Base-by-base conservation (phyloP, 495 filamentous ascomycete species). In the Talaromyces borbonicus region DNA sequence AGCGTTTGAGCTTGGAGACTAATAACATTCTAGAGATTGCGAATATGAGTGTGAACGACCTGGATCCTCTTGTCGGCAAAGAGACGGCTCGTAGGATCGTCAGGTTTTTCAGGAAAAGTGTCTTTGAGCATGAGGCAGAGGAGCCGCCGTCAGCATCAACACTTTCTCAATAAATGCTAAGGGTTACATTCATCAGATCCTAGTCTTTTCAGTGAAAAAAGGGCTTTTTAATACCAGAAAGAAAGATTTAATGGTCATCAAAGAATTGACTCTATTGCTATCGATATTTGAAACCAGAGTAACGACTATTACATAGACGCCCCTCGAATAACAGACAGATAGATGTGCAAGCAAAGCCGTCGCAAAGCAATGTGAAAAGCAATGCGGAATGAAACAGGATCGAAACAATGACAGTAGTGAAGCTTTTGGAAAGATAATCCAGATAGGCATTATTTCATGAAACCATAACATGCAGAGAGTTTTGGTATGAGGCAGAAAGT, bases 91-190 rank as follows among this genome's bases (percentile, higher is more conserved):
- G 79, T 54, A 77, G 84, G 69, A 84, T 97, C 30, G 67, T 77
- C 33, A 72, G 73, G 16, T 98, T 97, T 55, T 97, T 98, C 54
- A 83, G 82, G 52, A 78, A 81, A 58, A 93, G 83, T 67, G 74
- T 96, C 7, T 80, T 79, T 63, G 79, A 81, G 14, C 62, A 56
- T 45, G 44, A 39, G 14, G 15, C 25, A 6, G 33, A 47, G 20
- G n/a, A n/a, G n/a, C n/a, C n/a, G n/a, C n/a, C n/a, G n/a, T n/a
- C n/a, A n/a, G n/a, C n/a, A n/a, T n/a, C n/a, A n/a, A n/a, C n/a
- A n/a, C n/a, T n/a, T n/a, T n/a, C n/a, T n/a, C n/a, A n/a, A n/a
- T n/a, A n/a, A n/a, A n/a, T n/a, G n/a, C n/a, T n/a, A n/a, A n/a
- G n/a, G n/a, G n/a, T n/a, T n/a, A n/a, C n/a, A n/a, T n/a, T n/a